Evolutionary conservation across 2,329 filamentous ascomycete species (phyloP).

Genomic region (Colletotrichum lini): DNA sequence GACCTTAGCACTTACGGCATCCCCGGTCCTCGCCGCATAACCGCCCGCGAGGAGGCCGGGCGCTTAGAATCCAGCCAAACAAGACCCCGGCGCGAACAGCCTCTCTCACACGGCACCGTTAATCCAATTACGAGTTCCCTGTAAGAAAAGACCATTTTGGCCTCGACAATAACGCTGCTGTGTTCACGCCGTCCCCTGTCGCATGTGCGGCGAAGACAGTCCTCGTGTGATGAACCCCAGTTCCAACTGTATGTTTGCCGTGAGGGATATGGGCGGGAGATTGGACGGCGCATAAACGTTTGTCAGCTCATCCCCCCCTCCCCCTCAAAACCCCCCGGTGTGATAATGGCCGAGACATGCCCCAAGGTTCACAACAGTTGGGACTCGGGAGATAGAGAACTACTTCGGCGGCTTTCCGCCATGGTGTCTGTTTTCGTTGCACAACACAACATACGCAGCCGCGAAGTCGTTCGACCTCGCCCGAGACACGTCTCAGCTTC

Average conservation of each 20-base stretch:
- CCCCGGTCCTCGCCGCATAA: neutral
- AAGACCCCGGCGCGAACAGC: neutral
- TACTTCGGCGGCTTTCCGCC: neutral
- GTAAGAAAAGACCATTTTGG: neutral
- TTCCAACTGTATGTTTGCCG: neutral
- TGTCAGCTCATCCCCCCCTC: slow-evolving; percentile 1
- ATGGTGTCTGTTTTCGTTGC: neutral
- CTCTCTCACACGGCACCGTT: neutral
- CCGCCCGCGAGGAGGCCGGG: slow-evolving; percentile 1
- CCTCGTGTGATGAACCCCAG: neutral
- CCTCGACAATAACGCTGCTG: neutral
- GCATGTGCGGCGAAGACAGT: neutral
- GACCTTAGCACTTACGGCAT: neutral
- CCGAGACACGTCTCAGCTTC: neutral
- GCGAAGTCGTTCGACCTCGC: neutral
- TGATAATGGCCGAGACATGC: slow-evolving; percentile 1
- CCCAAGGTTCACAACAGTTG: slow-evolving; percentile 34
- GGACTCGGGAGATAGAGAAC: slow-evolving; percentile 6
- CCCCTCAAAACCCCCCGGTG: neutral
- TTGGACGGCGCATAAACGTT: slow-evolving; percentile 19
- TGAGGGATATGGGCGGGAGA: neutral
- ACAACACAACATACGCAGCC: neutral
- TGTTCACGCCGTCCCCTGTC: neutral
- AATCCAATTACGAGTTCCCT: no score
- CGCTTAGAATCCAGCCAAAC: neutral